A percentile compares a stretch with the other conserved stretches of the same genome.
These are phyloP conservation scores for Flueggea neowawraea DNA, from an alignment of 441 rosid species.

Conservation along the genomic window DNA sequence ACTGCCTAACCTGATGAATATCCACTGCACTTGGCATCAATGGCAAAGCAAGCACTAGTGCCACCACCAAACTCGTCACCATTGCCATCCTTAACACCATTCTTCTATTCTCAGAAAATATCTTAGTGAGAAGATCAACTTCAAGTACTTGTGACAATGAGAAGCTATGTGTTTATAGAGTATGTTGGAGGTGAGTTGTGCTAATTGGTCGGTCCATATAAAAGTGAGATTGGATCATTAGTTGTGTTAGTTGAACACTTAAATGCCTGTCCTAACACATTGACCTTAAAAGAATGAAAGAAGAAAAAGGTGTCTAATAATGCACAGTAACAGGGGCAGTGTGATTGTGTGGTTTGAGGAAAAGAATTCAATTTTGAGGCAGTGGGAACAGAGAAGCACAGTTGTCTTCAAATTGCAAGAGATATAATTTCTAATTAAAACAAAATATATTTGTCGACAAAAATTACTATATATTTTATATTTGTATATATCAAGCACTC, in stretches of 20 bases:
- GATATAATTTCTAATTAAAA: no score
- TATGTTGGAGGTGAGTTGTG: background rate
- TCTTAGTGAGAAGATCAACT: background rate
- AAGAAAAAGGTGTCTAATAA: no score
- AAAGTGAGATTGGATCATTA: background rate
- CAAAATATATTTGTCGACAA: no score
- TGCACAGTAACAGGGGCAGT: no score
- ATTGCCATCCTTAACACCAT: background rate
- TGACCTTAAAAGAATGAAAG: no score
- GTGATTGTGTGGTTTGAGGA: background rate
- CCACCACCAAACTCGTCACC: constrained; percentile 6
- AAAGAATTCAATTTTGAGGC: constrained; percentile 1
- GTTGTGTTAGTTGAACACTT: constrained; percentile 19
- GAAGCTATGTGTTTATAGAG: background rate
- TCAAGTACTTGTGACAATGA: no score
- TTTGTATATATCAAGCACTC: no score
- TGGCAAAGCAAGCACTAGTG: constrained; percentile 9
- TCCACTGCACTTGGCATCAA: constrained; percentile 25
- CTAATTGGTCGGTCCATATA: background rate
- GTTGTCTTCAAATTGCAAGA: no score
- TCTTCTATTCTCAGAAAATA: background rate
- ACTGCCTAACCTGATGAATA: constrained; percentile 22
- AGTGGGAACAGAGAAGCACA: background rate
- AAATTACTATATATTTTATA: no score
- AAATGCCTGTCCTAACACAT: background rate